Evolutionary conservation across 116 monocot genomes (phyloP).

Genomic region (Cymodocea nodosa): DNA sequence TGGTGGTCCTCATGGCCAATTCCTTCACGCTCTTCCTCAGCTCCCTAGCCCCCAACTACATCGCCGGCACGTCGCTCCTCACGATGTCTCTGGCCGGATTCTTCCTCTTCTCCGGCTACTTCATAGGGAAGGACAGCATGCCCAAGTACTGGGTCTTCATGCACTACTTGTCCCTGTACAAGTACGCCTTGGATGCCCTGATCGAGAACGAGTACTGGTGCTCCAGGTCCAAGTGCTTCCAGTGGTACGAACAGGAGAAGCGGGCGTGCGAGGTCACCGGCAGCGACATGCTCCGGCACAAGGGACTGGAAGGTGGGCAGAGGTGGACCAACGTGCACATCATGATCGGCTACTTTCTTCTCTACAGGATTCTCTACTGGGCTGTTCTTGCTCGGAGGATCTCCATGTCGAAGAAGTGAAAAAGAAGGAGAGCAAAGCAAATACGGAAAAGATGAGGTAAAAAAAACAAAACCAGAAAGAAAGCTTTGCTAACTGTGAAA

Average conservation of each 20-base stretch:
- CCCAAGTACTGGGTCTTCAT: constrained; percentile 76
- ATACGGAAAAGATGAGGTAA: neutral
- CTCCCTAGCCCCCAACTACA: constrained; percentile 79
- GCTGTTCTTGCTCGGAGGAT: constrained; percentile 53
- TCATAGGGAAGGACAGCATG: constrained; percentile 67
- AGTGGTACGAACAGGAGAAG: constrained; percentile 17
- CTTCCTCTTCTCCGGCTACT: constrained; percentile 97
- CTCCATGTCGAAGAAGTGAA: constrained; percentile 42
- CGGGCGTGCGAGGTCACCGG: constrained; percentile 41
- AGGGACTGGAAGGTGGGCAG: constrained; percentile 36
- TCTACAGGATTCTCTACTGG: constrained; percentile 80
- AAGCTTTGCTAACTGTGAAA: too few species aligned
- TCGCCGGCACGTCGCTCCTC: constrained; percentile 75
- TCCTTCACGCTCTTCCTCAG: constrained; percentile 85
- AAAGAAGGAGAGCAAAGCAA: neutral
- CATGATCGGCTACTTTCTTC: constrained; percentile 66
- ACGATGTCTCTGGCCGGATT: constrained; percentile 68
- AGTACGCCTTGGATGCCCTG: constrained; percentile 78
- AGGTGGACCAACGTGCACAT: constrained; percentile 68
- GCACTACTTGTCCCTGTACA: constrained; percentile 81
- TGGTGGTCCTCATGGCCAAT: constrained; percentile 74
- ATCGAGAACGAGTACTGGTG: constrained; percentile 83
- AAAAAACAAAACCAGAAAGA: neutral
- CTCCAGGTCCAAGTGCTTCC: constrained; percentile 49
- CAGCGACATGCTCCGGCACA: constrained; percentile 35